These are phyloP conservation scores for Claviceps monticola DNA, from an alignment of 2,329 filamentous ascomycete species.

Conservation along the genomic window DNA sequence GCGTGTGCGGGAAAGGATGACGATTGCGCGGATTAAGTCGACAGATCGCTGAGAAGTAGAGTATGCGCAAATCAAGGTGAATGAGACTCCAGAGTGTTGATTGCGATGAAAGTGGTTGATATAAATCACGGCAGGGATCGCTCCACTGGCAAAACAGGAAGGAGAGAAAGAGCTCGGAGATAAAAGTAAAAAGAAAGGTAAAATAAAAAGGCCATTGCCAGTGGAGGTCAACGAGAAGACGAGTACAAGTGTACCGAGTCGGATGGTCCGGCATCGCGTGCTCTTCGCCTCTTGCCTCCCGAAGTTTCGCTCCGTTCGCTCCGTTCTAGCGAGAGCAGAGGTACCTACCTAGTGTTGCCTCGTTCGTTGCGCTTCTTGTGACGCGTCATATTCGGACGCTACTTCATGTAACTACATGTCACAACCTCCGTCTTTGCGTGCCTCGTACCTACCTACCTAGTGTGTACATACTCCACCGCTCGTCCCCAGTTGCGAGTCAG, in stretches of 20 bases:
- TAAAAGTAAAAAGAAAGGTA: not conserved
- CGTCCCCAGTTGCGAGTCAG: not conserved
- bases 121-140: not conserved
- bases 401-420: too few relatives aligned
- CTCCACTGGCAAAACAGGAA: not conserved
- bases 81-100: not conserved
- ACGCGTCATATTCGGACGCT: too few relatives aligned
- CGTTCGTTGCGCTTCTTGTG: not conserved
- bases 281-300: not conserved
- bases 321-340: not conserved
- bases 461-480: not conserved
- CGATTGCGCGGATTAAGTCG: not conserved
- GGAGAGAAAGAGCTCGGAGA: not conserved
- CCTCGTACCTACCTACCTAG: not conserved
- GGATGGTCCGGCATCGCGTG: conserved; percentile 1
- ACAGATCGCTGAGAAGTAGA: not conserved
- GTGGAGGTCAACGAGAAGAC: not conserved
- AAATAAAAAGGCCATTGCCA: too few relatives aligned
- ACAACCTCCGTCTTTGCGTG: too few relatives aligned
- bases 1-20: too few relatives aligned
- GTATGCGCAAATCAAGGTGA: not conserved
- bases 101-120: not conserved
- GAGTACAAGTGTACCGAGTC: not conserved
- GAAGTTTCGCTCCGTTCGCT: not conserved
- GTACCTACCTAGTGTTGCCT: not conserved